These are phyloP conservation scores for Reutealis trisperma DNA, from an alignment of 345 rosid genomes.

Conservation along the genomic window DNA sequence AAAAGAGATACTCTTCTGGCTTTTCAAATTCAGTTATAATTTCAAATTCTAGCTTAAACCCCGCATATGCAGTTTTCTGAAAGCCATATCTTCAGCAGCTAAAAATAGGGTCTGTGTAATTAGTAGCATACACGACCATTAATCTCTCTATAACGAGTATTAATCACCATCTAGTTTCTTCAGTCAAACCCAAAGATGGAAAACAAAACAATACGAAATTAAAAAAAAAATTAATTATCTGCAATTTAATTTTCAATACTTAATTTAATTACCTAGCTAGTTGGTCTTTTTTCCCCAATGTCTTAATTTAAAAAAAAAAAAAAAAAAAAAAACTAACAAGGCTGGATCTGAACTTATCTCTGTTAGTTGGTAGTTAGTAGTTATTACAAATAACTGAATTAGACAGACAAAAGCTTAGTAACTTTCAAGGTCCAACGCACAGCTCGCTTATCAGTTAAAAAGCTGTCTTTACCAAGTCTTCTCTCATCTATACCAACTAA, in stretches of 20 bases:
- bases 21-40: not conserved
- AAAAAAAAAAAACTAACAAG: conserved; percentile 30
- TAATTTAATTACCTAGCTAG: too few species aligned
- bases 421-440: conserved; percentile 33
- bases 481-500: not conserved
- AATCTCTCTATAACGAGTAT: not conserved
- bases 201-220: not conserved
- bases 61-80: too few species aligned
- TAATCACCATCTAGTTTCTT: not conserved
- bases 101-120: not conserved
- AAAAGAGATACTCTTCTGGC: too few species aligned
- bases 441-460: conserved; percentile 26
- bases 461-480: conserved; percentile 16
- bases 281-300: too few species aligned
- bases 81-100: not conserved
- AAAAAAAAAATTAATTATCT: too few species aligned
- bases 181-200: conserved; percentile 35
- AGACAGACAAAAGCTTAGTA: not conserved
- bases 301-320: too few species aligned
- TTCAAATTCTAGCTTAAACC: not conserved
- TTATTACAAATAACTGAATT: not conserved
- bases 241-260: too few species aligned
- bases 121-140: not conserved
- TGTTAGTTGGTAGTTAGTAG: conserved; percentile 6
- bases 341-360: conserved; percentile 31